A percentile compares a stretch with the other conserved stretches of the same genome.
Evolutionary conservation across 805 yeast species (phyloP).

Genomic region (Candida germanica): DNA sequence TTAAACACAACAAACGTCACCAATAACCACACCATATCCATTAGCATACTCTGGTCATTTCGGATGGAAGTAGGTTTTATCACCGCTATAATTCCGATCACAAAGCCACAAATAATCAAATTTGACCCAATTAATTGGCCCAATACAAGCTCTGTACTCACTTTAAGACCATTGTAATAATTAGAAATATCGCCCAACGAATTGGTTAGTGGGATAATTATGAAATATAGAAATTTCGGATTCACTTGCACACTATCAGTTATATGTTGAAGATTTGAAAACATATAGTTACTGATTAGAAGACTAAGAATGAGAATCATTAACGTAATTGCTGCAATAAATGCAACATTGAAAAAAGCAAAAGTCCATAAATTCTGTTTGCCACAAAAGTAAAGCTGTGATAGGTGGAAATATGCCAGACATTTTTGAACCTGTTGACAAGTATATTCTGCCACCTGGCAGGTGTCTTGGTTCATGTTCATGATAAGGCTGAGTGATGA

Average conservation of each 20-base stretch:
- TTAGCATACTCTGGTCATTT: constrained; percentile 16
- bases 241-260: constrained; percentile 22
- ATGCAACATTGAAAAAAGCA: constrained; percentile 3
- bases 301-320: constrained; percentile 27
- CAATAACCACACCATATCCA: constrained; percentile 30
- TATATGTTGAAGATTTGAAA: constrained; percentile 26
- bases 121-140: constrained; percentile 39
- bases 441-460: constrained; percentile 6
- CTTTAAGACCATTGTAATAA: constrained; percentile 27
- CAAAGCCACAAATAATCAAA: constrained; percentile 29
- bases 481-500: too few species aligned
- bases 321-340: constrained; percentile 15
- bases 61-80: constrained; percentile 21
- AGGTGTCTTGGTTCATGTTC: too few species aligned
- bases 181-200: constrained; percentile 37
- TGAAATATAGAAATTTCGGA: constrained; percentile 29
- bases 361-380: not conserved
- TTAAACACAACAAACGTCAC: constrained; percentile 24
- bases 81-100: constrained; percentile 32
- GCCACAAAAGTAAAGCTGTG: constrained; percentile 28
- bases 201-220: constrained; percentile 35
- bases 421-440: constrained; percentile 11
- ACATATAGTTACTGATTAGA: constrained; percentile 32
- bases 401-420: constrained; percentile 20
- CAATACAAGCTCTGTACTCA: constrained; percentile 29